These are phyloP conservation scores for Fusarium begoniae DNA, from an alignment of 2,329 filamentous ascomycete genomes.

Conservation along the genomic window DNA sequence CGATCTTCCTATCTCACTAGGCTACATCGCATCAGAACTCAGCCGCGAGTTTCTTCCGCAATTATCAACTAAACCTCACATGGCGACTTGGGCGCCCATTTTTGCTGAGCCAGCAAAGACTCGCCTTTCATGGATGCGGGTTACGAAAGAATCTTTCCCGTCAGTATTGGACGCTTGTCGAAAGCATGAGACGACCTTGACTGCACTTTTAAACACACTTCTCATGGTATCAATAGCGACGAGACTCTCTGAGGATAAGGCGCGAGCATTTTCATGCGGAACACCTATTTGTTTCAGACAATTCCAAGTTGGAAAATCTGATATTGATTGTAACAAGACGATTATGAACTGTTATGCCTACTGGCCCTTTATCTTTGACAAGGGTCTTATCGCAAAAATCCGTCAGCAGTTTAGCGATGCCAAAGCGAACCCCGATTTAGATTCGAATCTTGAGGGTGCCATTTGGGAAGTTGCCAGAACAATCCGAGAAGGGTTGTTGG, in stretches of 20 bases:
- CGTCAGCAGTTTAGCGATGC: background rate
- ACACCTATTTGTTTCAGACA: background rate
- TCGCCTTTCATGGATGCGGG: background rate
- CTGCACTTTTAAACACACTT: background rate
- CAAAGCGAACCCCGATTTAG: background rate
- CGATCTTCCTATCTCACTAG: background rate
- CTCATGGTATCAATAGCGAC: background rate
- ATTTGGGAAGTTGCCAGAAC: background rate
- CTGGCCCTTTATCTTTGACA: background rate
- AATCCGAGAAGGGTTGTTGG: background rate
- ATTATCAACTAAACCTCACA: background rate
- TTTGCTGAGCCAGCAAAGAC: background rate
- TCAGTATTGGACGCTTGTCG: background rate
- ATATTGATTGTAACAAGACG: background rate
- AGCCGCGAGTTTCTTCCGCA: background rate
- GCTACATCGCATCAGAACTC: background rate
- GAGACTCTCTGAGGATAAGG: background rate
- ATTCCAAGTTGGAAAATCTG: background rate
- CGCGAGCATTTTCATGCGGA: background rate
- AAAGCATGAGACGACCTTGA: background rate
- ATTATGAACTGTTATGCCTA: background rate
- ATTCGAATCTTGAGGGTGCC: background rate
- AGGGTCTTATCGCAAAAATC: background rate
- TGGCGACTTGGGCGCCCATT: background rate
- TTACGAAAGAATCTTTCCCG: background rate